Evolutionary conservation across 1,284 basidiomycete genomes (phyloP).

Genomic region (Papiliotrema nemorosa): DNA sequence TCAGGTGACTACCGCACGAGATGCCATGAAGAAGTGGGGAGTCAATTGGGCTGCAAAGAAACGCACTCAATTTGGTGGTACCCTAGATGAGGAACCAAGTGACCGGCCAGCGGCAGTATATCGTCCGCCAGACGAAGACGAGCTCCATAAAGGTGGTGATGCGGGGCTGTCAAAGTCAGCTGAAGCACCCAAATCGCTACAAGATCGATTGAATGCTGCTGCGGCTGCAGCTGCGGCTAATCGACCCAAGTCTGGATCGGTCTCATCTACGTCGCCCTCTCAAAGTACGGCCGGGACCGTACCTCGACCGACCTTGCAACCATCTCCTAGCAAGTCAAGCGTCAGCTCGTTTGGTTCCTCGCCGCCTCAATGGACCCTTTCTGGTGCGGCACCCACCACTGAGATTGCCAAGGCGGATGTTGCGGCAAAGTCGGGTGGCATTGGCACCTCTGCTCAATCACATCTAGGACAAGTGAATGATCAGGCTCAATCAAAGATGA

Average conservation of each 20-base stretch:
- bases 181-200: conserved; percentile 16
- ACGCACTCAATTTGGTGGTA: conserved; percentile 8
- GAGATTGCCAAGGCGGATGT: conserved; percentile 9
- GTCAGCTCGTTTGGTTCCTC: conserved; percentile 4
- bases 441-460: neutral
- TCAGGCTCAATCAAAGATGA: neutral
- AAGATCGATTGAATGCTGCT: conserved; percentile 40
- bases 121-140: conserved; percentile 30
- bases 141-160: conserved; percentile 1
- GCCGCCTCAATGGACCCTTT: conserved; percentile 19
- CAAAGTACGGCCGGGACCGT: neutral
- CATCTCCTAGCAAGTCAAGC: conserved; percentile 5
- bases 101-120: conserved; percentile 24
- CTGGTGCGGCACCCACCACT: conserved; percentile 18
- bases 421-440: neutral
- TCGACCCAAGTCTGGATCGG: conserved; percentile 9
- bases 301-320: conserved; percentile 1
- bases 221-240: conserved; percentile 14
- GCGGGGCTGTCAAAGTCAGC: neutral
- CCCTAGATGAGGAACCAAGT: conserved; percentile 10
- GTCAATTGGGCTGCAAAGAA: conserved; percentile 58
- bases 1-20: conserved; percentile 61
- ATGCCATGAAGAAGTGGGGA: conserved; percentile 83
- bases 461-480: neutral
- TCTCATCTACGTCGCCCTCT: neutral